Evolutionary conservation across 257 asterid genomes (phyloP).

Genomic region (Galeopsis tetrahit): DNA sequence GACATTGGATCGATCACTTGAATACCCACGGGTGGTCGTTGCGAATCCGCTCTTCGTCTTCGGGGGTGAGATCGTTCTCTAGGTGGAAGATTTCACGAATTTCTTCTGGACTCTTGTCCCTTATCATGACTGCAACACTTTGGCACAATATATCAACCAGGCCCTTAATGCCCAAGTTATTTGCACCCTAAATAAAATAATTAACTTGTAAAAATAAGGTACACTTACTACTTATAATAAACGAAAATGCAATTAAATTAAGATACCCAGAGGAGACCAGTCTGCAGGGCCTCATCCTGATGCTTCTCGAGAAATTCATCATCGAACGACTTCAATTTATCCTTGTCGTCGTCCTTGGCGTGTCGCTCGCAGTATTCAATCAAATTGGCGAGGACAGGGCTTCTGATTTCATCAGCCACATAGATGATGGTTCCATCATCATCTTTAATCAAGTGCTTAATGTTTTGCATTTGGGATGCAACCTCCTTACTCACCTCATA

Average conservation of each 20-base stretch:
- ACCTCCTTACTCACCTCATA: no score
- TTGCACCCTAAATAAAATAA: constrained; percentile 59
- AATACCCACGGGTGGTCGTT: constrained; percentile 82
- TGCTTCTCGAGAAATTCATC: constrained; percentile 54
- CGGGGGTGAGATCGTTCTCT: constrained; percentile 67
- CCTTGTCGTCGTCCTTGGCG: constrained; percentile 46
- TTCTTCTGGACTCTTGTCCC: constrained; percentile 76
- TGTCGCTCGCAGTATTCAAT: no score
- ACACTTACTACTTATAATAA: no score
- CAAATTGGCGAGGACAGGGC: no score
- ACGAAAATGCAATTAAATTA: no score
- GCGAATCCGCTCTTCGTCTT: constrained; percentile 74
- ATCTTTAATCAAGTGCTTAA: no score
- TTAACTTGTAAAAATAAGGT: no score
- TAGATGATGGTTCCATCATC: no score
- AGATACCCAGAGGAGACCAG: constrained; percentile 62
- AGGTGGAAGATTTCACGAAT: constrained; percentile 70
- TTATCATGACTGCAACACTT: constrained; percentile 27
- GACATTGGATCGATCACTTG: constrained; percentile 42
- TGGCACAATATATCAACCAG: constrained; percentile 65
- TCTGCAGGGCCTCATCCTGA: constrained; percentile 57
- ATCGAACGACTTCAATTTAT: constrained; percentile 44
- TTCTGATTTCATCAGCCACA: no score
- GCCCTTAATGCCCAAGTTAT: constrained; percentile 67
- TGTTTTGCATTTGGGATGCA: no score